Base-by-base conservation (phyloP, 306 rosid species). In the Prunus padus region DNA sequence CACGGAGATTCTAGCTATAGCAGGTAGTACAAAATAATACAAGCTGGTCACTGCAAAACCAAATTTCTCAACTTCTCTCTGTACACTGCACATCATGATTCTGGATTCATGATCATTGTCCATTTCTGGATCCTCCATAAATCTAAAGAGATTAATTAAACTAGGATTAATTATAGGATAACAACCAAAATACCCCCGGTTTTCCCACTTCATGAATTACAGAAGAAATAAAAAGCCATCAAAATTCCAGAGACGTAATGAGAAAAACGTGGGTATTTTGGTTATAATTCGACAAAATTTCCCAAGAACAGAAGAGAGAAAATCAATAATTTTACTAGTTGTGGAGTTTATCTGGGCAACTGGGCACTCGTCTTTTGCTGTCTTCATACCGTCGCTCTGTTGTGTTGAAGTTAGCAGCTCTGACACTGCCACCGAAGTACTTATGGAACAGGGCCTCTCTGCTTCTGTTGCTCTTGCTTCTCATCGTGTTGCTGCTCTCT, bases 321-420 rank as follows among this genome's bases (percentile, higher is more conserved):
- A 19, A 14, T 0, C 11, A 65, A 20, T 54, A 71, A 73, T 47
- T 67, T 54, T 61, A 72, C 88, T 85, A 86, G 91, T 95, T 95
- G 85, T 95, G 98, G 79, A 95, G 97, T 87, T 96, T 95, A 95
- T 95, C 98, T 80, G 98, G 98, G 84, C 97, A 95, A 65, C 92
- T 95, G 79, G 98, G 97, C 18, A 95, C 90, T 81, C 74, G 86
- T 84, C 98, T 82, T 84, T 95, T 92, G 77, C 42, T 84, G 7
- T 90, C 92, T 59, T 77, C 85, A 52, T 92, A 87, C 8, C 79
- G 87, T 50, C 77, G 80, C 20, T 73, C 76, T 2, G 79, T 80
- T 67, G 18, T 68, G 83, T 76, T 81, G 78, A 78, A 70, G 72
- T 23, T 69, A 23, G 72, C 82, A 81, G 75, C 80, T 4, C 51